Conservation (phyloP, 2,329 filamentous ascomycete species). For the Apiospora hydei region DNA sequence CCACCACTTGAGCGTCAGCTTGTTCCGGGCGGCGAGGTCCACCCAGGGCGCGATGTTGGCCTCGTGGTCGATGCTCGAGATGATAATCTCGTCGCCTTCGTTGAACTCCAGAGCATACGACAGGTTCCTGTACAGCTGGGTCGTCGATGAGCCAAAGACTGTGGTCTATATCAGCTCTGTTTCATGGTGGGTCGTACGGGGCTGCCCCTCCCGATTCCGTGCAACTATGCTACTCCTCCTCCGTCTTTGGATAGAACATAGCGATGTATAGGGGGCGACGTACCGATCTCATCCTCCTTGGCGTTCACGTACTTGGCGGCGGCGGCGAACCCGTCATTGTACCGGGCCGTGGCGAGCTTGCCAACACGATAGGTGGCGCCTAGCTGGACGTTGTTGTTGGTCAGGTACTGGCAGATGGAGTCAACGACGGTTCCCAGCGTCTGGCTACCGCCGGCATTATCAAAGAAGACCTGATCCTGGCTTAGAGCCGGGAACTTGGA, state of each 20-base stretch:
- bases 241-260: background rate
- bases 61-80: slow-evolving; percentile 79
- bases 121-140: slow-evolving; percentile 78
- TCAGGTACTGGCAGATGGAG: slow-evolving; percentile 70
- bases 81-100: slow-evolving; percentile 69
- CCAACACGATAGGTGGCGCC: slow-evolving; percentile 73
- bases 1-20: slow-evolving; percentile 76
- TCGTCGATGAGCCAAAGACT: slow-evolving; percentile 78
- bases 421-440: slow-evolving; percentile 71
- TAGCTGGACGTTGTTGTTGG: slow-evolving; percentile 75
- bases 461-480: slow-evolving; percentile 74
- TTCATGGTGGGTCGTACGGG: background rate
- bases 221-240: no score
- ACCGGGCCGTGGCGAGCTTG: slow-evolving; percentile 64
- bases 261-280: slow-evolving; percentile 24
- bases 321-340: slow-evolving; percentile 66
- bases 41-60: slow-evolving; percentile 80
- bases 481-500: slow-evolving; percentile 72
- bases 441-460: slow-evolving; percentile 82
- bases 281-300: slow-evolving; percentile 68
- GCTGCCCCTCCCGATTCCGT: no score
- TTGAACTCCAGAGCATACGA: slow-evolving; percentile 60
- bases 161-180: background rate
- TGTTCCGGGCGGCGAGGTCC: slow-evolving; percentile 66
- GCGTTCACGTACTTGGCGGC: slow-evolving; percentile 78